Conservation (phyloP, 345 rosid genomes). For the Arabidopsis thaliana region DNA sequence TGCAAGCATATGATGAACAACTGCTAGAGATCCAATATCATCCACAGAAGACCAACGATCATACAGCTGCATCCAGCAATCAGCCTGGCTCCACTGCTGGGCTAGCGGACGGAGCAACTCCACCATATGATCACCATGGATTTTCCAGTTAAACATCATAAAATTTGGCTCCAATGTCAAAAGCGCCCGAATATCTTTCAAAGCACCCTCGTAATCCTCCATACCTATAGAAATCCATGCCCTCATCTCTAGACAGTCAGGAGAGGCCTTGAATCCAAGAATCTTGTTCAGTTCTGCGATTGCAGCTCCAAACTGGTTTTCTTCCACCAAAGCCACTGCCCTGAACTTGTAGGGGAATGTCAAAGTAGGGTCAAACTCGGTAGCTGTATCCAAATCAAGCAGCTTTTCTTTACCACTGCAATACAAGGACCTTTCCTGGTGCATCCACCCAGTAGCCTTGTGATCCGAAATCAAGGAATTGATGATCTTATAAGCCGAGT, state of each 20-base stretch:
- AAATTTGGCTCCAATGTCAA: conserved; percentile 81
- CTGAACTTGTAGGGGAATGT: conserved; percentile 84
- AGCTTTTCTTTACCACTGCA: conserved; percentile 77
- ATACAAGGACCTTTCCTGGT: conserved; percentile 87
- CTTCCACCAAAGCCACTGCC: conserved; percentile 76
- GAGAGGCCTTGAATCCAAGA: conserved; percentile 73
- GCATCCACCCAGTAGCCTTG: conserved; percentile 86
- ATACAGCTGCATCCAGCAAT: conserved; percentile 96
- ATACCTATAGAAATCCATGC: conserved; percentile 82
- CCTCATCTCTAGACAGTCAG: conserved; percentile 89
- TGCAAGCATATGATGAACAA: conserved; percentile 89
- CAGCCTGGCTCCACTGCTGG: conserved; percentile 85
- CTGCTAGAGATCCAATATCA: conserved; percentile 92
- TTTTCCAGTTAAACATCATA: conserved; percentile 73
- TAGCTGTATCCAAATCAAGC: conserved; percentile 70
- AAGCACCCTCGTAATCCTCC: conserved; percentile 82
- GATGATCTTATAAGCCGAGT: conserved; percentile 82
- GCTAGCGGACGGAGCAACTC: conserved; percentile 74
- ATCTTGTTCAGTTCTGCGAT: conserved; percentile 79
- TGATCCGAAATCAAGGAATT: conserved; percentile 64
- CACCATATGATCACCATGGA: conserved; percentile 74
- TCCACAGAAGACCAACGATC: conserved; percentile 96
- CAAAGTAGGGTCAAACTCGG: conserved; percentile 87
- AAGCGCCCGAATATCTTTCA: conserved; percentile 82
- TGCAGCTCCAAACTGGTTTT: conserved; percentile 68